These are phyloP conservation scores for Hyaloperonospora brassicae DNA, from an alignment of 352 stramenopile genomes.

Conservation along the genomic window DNA sequence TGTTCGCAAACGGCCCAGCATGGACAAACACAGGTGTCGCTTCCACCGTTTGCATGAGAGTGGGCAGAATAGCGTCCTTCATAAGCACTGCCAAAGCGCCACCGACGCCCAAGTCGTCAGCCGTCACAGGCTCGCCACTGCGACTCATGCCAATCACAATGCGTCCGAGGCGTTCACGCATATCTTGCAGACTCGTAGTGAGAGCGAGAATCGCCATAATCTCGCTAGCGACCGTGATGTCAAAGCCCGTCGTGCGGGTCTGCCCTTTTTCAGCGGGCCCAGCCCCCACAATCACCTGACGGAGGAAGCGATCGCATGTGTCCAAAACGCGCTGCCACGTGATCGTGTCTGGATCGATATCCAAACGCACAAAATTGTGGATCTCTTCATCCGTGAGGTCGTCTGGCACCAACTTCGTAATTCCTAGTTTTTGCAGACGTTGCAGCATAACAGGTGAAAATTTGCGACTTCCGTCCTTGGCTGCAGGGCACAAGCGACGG, in stretches of 20 bases:
- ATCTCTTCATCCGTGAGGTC: constrained; percentile 93
- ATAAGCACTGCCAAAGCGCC: constrained; percentile 96
- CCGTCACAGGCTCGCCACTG: constrained; percentile 86
- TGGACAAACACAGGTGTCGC: constrained; percentile 95
- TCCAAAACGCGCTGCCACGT: constrained; percentile 93
- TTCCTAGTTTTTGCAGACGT: constrained; percentile 93
- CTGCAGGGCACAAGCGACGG: constrained; percentile 68
- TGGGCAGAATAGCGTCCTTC: constrained; percentile 96
- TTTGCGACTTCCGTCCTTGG: constrained; percentile 73
- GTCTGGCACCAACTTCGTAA: constrained; percentile 85
- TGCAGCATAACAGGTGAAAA: constrained; percentile 91
- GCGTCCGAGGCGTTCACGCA: constrained; percentile 88
- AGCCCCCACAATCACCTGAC: constrained; percentile 85
- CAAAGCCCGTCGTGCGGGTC: constrained; percentile 59
- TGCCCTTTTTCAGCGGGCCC: constrained; percentile 88
- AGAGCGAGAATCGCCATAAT: constrained; percentile 98
- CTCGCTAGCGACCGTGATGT: constrained; percentile 93
- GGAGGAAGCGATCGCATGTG: constrained; percentile 95
- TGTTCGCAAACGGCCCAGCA: constrained; percentile 97
- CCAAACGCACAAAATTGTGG: constrained; percentile 88
- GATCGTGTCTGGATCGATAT: constrained; percentile 93
- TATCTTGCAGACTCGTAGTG: constrained; percentile 89
- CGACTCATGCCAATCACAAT: constrained; percentile 92
- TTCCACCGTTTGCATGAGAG: constrained; percentile 97
- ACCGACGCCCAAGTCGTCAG: constrained; percentile 94